Conservation (phyloP, 352 stramenopile genomes). For the Pythium angustatum region DNA sequence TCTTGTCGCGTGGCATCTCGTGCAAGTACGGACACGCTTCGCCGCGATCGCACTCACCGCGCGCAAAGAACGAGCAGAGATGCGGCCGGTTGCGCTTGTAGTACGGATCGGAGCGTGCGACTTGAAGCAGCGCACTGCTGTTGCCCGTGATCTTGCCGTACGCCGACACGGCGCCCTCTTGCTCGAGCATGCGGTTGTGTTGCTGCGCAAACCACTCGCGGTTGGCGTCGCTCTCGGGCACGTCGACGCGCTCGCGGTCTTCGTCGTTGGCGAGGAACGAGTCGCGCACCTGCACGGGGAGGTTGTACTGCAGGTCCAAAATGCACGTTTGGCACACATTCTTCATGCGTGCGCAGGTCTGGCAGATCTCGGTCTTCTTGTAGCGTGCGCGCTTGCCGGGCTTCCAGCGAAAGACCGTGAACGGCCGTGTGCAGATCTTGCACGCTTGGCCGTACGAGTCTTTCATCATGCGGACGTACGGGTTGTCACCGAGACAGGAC, state of each 20-base stretch:
- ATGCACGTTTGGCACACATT: conserved; percentile 99
- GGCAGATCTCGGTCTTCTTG: conserved; percentile 98
- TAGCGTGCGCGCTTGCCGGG: conserved; percentile 96
- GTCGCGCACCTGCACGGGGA: conserved; percentile 95
- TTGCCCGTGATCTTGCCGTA: conserved; percentile 82
- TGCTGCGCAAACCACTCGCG: conserved; percentile 94
- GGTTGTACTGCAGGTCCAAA: conserved; percentile 97
- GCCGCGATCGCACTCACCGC: conserved; percentile 92
- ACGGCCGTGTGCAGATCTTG: conserved; percentile 98
- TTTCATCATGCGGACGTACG: conserved; percentile 99
- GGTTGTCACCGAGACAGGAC: conserved; percentile 98
- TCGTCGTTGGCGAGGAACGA: conserved; percentile 73
- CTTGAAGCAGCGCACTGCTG: conserved; percentile 80
- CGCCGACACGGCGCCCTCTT: conserved; percentile 83
- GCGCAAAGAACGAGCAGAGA: conserved; percentile 95
- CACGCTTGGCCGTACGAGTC: conserved; percentile 95
- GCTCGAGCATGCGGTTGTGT: conserved; percentile 89
- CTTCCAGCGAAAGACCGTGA: conserved; percentile 98
- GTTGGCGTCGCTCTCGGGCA: conserved; percentile 94
- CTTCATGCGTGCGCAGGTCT: conserved; percentile 98
- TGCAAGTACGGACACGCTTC: conserved; percentile 94
- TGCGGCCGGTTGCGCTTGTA: conserved; percentile 92
- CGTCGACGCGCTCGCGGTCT: conserved; percentile 59
- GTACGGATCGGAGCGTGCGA: conserved; percentile 87
- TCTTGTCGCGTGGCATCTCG: conserved; percentile 92